These are phyloP conservation scores for Inonotus hispidus DNA, from an alignment of 1,284 basidiomycete genomes.

Conservation along the genomic window DNA sequence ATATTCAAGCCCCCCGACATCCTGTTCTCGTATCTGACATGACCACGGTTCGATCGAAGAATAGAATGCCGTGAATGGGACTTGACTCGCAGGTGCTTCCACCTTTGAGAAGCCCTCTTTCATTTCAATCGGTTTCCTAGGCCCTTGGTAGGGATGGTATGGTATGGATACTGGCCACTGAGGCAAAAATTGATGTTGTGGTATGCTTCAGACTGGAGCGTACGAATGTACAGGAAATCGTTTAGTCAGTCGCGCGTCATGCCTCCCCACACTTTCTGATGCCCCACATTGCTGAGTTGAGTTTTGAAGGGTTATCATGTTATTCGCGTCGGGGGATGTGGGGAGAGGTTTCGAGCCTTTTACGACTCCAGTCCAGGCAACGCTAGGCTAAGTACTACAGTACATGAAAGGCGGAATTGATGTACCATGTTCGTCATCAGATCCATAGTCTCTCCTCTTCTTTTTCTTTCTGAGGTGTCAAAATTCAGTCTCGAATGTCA, in stretches of 20 bases:
- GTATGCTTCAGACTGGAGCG: conserved; percentile 56
- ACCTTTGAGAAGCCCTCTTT: conserved; percentile 81
- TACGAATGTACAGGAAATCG: conserved; percentile 33
- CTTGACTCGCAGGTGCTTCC: conserved; percentile 64
- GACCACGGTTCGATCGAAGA: conserved; percentile 82
- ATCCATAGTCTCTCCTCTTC: conserved; percentile 74
- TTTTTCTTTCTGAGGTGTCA: conserved; percentile 48
- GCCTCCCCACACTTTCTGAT: conserved; percentile 44
- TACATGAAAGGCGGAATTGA: neutral
- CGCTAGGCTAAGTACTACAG: neutral
- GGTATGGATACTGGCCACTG: conserved; percentile 43
- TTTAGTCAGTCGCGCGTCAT: neutral
- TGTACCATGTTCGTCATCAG: conserved; percentile 60
- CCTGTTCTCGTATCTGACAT: conserved; percentile 83
- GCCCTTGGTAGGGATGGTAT: conserved; percentile 56
- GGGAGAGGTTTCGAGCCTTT: conserved; percentile 55
- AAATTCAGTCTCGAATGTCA: conserved; percentile 19
- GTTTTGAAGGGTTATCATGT: conserved; percentile 42
- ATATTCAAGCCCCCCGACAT: conserved; percentile 84
- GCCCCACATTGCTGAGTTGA: conserved; percentile 38
- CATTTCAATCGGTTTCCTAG: conserved; percentile 77
- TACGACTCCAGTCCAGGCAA: conserved; percentile 39
- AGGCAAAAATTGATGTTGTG: conserved; percentile 49
- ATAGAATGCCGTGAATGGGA: conserved; percentile 71
- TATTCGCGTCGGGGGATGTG: conserved; percentile 27